Evolutionary conservation across 306 rosid genomes (phyloP), one percentile per base, ranked within the genome.

Genomic region (Styphnolobium japonicum): DNA sequence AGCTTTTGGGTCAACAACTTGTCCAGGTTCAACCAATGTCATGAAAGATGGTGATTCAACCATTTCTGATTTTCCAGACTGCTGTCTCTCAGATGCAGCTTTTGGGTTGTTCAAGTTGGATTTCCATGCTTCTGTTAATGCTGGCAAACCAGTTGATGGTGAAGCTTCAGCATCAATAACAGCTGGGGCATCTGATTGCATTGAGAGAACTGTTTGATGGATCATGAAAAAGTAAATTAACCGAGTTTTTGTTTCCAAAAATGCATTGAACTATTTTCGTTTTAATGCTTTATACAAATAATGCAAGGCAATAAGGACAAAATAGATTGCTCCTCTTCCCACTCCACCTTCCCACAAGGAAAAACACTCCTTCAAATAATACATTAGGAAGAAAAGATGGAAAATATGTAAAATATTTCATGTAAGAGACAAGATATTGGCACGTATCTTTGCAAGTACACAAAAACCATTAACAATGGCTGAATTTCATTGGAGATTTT

Each of bases 31-130:
- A 15, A 93, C 97, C 89, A 90, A 61, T 21, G 98, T 91, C 89
- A 87, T 86, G 87, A 95, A 95, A 62, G 98, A 95, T 4, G 97
- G 99, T 3, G 95, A 81, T 77, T 91, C 97, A 71, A 85, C 85
- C 87, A 84, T 55, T 21, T 91, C 97, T 40, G 87, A 85, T 80
- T 86, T 89, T 60, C 79, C 88, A 3, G 87, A 78, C 45, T 61
- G 84, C 67, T 81, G 89, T 58, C 76, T 52, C 34, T 81, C 89
- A 18, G 83, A 6, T 21, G 81, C 80, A 61, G 80, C 75, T 51
- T 82, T 71, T 12, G 80, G 56, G 82, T 55, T 62, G 75, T 76
- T 83, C 51, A 11, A n/a, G 84, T 58, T 43, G 77, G 81, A 63
- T 33, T 79, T 82, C 63, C 67, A 89, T 15, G 73, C 76, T 56